Base-by-base conservation (phyloP, 2,329 filamentous ascomycete species). In the Microdochium bolleyi region DNA sequence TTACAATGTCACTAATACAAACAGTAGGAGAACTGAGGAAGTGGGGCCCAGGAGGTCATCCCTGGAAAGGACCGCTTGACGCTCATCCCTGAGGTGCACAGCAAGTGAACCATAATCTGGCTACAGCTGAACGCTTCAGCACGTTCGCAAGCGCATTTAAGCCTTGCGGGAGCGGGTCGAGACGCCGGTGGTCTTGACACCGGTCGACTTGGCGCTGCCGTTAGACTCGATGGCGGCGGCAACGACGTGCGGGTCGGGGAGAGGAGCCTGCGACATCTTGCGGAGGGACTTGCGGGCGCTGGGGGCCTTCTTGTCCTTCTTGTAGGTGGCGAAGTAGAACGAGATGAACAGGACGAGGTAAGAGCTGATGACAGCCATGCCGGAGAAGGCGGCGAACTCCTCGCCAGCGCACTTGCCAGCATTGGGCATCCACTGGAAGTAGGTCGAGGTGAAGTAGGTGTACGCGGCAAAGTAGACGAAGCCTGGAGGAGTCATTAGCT, bases 381-480 rank as follows among this genome's bases (percentile, higher is more conserved):
- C 92, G 55, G 92, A 81, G 66, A 96, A 89, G 48, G 92, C 92
- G 49, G 92, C 92, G 65, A 96, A 97, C 73, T 97, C 94, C 78
- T 97, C 92, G 65, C 92, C 92, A 41, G 92, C 90, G 70, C 92
- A 99, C 62, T 85, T 77, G 70, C 92, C 92, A 57, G 79, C 74
- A 69, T 89, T 96, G 59, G 92, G 92, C 69, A 95, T 77, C 78
- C 82, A 87, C 48, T 79, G 81, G 77, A 87, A 96, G 83, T 96
- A 96, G 62, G 86, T 88, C 63, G 87, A 92, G 61, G 88, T 85
- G 80, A 96, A 96, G 81, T 97, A 97, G 62, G 92, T 96, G 82
- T 92, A 97, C n/a, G 92, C 95, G 51, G 92, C 92, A 67, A 96
- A 97, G 84, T 97, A 97, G 71, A 97, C 89, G 71, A 97, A 97